Base-by-base conservation (phyloP, 78 protist genomes). In the Dictyostelium intermedium region DNA sequence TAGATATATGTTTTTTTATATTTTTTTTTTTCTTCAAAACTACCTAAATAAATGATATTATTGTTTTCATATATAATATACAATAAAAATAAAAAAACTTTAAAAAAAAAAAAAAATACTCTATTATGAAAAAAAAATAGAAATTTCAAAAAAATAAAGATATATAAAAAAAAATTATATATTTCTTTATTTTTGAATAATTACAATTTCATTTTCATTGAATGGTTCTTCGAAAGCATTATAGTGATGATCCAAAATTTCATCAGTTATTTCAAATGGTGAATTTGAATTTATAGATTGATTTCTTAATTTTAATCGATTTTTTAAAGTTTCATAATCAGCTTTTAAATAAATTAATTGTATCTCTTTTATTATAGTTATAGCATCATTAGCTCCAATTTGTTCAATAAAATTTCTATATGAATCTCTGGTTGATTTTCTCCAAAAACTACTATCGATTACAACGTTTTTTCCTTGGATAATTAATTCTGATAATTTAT, bases 331-430 rank as follows among this genome's bases (percentile, higher is more conserved):
- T 25, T 63, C 34, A 25, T 63, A 63, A 63, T 63, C 34, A 10
- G 73, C 9, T 63, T 63, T 63, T 63, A 63, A 63, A 63, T 63
- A 63, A n/a, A 63, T 63, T 63, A 63, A 63, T 63, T 63, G 73
- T 1, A 63, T 63, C 14, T 63, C 73, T 8, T 63, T 63, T 23
- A n/a, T 20, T 60, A 60, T 60, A 23, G 3, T 10, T 10, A 50
- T 50, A 50, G n/a, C 61, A 3, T 50, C n/a, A 1, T 50, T 50
- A 16, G 16, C 23, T 1, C 61, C 61, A 50, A 50, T 16, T 50
- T 50, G 61, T 50, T 50, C n/a, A 10, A 50, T 50, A 16, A 50
- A 50, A 50, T 50, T 5, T 63, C 73, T 63, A 27, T 23, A 63
- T 23, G 14, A n/a, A 0, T 8, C 73, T 63, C 73, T 63, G 6